phyloP scores from a whole-genome alignment of 169 alveolate genomes.

The Cryptosporidium meleagridis region DNA sequence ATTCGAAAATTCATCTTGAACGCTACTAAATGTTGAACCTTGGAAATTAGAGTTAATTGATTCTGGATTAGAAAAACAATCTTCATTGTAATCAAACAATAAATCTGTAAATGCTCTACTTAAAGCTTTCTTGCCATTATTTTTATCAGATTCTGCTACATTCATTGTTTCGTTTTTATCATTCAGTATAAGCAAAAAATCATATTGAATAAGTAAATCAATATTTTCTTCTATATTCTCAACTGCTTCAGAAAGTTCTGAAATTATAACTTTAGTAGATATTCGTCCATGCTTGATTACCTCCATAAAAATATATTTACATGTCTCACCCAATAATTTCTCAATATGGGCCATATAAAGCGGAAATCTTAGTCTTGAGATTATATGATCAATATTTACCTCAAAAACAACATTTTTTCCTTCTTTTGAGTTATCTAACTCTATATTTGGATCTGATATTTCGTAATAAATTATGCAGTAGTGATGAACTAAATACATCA shows the following conservation, averaged over 20 bases:
- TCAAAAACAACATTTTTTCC: slow-evolving; percentile 22
- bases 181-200: slow-evolving; percentile 2
- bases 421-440: not conserved
- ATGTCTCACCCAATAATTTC: slow-evolving; percentile 35
- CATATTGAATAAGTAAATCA: slow-evolving; percentile 5
- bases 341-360: slow-evolving; percentile 36
- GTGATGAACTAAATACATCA: slow-evolving; percentile 49
- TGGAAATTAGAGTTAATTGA: not conserved
- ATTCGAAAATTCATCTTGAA: not conserved
- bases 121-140: not conserved
- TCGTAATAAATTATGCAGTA: slow-evolving; percentile 17
- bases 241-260: slow-evolving; percentile 46
- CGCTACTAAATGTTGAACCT: not conserved
- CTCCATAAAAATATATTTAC: slow-evolving; percentile 36
- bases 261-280: slow-evolving; percentile 30
- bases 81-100: slow-evolving; percentile 30
- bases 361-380: slow-evolving; percentile 64
- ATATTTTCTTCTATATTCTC: slow-evolving; percentile 27
- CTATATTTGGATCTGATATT: slow-evolving; percentile 1
- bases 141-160: not conserved
- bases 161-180: not conserved
- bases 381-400: slow-evolving; percentile 11
- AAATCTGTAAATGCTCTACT: slow-evolving; percentile 24
- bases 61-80: not conserved
- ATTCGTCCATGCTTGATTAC: slow-evolving; percentile 60